Evolutionary conservation across 495 filamentous ascomycete genomes (phyloP).

Genomic region (Trichoderma reesei): DNA sequence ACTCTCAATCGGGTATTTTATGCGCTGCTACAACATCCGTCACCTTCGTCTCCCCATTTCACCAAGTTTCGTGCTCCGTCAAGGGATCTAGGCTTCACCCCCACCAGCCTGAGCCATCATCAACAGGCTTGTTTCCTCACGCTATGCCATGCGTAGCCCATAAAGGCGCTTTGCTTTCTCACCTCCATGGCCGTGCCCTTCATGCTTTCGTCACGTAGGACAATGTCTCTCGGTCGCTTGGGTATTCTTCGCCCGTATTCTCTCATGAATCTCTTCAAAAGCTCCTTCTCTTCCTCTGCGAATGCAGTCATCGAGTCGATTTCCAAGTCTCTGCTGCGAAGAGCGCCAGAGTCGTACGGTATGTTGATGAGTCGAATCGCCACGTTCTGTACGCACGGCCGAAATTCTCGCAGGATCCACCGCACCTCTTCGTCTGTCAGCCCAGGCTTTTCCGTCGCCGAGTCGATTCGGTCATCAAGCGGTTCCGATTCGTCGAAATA

Average conservation of each 20-base stretch:
- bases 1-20: not conserved
- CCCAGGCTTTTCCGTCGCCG: constrained; percentile 2
- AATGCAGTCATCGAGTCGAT: constrained; percentile 28
- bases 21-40: not conserved
- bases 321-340: constrained; percentile 35
- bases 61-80: not conserved
- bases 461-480: constrained; percentile 33
- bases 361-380: constrained; percentile 29
- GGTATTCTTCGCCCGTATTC: constrained; percentile 43
- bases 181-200: constrained; percentile 60
- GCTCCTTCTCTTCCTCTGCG: constrained; percentile 21
- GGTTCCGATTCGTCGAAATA: constrained; percentile 79
- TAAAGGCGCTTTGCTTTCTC: constrained; percentile 69
- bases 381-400: constrained; percentile 28
- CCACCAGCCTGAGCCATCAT: not conserved
- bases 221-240: constrained; percentile 66
- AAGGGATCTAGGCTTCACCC: not conserved
- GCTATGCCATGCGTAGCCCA: constrained; percentile 78
- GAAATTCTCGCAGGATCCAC: constrained; percentile 26
- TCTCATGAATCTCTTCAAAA: constrained; percentile 30
- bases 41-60: not conserved
- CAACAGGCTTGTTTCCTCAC: constrained; percentile 17
- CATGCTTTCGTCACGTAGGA: constrained; percentile 61
- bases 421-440: constrained; percentile 17
- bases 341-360: constrained; percentile 33